A percentile compares a stretch with the other conserved stretches of the same genome.
Conservation (phyloP, 2,329 filamentous ascomycete species). For the Paracoccidioides lutzii region DNA sequence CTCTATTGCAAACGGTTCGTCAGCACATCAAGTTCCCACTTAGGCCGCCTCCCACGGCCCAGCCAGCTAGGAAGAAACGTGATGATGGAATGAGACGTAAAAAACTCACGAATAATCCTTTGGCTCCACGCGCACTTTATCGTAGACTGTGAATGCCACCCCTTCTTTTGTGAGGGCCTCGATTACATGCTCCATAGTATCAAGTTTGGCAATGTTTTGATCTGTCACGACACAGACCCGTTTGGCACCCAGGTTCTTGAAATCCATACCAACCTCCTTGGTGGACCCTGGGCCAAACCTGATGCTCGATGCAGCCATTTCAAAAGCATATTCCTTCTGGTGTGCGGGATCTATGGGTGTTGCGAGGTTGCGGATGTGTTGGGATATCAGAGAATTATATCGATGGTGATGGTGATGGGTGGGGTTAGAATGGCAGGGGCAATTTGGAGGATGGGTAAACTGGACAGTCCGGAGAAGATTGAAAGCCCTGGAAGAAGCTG, state of each 20-base stretch:
- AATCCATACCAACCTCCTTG: conserved; percentile 95
- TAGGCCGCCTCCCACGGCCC: too few species aligned
- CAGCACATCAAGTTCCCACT: not conserved
- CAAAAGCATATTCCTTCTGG: conserved; percentile 94
- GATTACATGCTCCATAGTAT: conserved; percentile 79
- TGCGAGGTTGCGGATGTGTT: conserved; percentile 52
- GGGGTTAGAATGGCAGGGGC: conserved; percentile 87
- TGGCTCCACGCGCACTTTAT: conserved; percentile 71
- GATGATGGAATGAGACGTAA: not conserved
- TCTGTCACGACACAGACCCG: conserved; percentile 90
- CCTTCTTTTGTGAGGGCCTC: conserved; percentile 69
- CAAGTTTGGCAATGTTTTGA: conserved; percentile 61
- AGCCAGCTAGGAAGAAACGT: not conserved
- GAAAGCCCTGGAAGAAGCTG: conserved; percentile 36
- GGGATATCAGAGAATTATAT: conserved; percentile 17
- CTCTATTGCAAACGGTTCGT: conserved; percentile 34
- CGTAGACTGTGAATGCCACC: conserved; percentile 68
- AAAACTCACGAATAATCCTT: conserved; percentile 73
- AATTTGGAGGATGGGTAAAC: conserved; percentile 73
- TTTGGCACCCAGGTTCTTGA: conserved; percentile 78
- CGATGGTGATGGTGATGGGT: conserved; percentile 58
- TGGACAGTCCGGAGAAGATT: conserved; percentile 75
- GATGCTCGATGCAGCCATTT: conserved; percentile 93
- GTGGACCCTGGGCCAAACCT: conserved; percentile 88
- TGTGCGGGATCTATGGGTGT: conserved; percentile 59